Evolutionary conservation across 2,329 filamentous ascomycete species (phyloP), one percentile per base, ranked within the genome.

Genomic region (Cladorrhinum sp.): DNA sequence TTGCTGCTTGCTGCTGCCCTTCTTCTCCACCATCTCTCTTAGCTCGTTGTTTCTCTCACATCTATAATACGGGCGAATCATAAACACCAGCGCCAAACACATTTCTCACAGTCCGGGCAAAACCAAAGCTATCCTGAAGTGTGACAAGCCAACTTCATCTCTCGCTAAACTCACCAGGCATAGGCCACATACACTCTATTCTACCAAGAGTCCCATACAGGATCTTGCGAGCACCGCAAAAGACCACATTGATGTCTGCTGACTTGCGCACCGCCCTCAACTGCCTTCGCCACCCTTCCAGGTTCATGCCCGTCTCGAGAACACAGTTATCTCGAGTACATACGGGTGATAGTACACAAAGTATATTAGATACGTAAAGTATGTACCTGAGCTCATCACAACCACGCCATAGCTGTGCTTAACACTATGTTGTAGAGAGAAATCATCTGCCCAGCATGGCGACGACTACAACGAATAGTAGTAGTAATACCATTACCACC

Each of bases 241-340:
- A 75, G 66, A 73, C 78, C 70, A 80, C 69, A 79, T 82, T 83
- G 80, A 84, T 84, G 81, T 83, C 81, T 80, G 78, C 82, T 81
- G 80, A 83, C 75, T 72, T 81, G 68, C 81, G 81, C 67, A 78
- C 77, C 70, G 81, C 79, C 73, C 79, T 83, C 71, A 78, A 83
- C 65, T 83, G 81, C 74, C 76, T 83, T 71, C 79, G 79, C 70
- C 79, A 83, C 73, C 81, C 81, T 62, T 79, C 78, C 68, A 80
- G 81, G 72, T 83, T 82, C 75, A 83, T 82, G 81, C 77, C 80
- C 75, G 74, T 81, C 68, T 83, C 81, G 69, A 81, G 81, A 79
- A 78, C 76, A 61, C 81, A 83, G 65, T 74, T 83, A 59, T 83
- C 80, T 59, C 76, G 74, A 72, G 80, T 79, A 68, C 81, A 84